Base-by-base conservation (phyloP, 2,329 filamentous ascomycete species). In the Fusarium sp. region DNA sequence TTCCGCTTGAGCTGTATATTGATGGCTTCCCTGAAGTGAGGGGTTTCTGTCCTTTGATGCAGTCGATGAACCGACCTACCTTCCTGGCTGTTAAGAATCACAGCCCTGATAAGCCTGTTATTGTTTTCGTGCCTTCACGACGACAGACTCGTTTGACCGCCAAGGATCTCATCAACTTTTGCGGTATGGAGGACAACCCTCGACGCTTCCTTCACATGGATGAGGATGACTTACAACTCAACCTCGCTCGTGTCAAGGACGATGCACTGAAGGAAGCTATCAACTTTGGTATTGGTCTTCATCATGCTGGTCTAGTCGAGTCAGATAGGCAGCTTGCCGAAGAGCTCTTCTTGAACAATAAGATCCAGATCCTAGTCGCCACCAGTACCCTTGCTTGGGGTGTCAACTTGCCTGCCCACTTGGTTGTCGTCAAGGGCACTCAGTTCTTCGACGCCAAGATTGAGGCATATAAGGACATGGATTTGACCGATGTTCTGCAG, bases 371-470 rank as follows among this genome's bases (percentile, higher is more conserved):
- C 62, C 87, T 99, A 1, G 91, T 99, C 6, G 96, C 96, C 5
- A 99, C 96, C 1, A 97, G 94, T 78, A 99, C 97, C 0, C 87
- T 99, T 27, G 96, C 96, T 1, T 99, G 96, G 96, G 97, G 96
- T 82, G 95, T 99, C 75, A 99, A 99, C 78, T 84, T 99, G 75
- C 97, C 97, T 0, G 96, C 97, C 3, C 97, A 99, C 82, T 85
- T 99, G 8, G 96, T 99, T 5, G 93, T 99, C 3, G 97, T 99
- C 65, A 99, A 99, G 80, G 96, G 96, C 57, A 99, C 96, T 1
- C 97, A 99, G 76, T 99, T 93, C 82, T 99, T 97, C 78, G 96
- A 99, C 75, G 96, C 96, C 41, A 99, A 99, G 81, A 96, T 93
- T 7, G 96, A 98, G 82, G 95, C 92, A 0, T 99, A 99, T 82